Evolutionary conservation across 257 asterid genomes (phyloP), one percentile per base, ranked within the genome.

Genomic region (Nicotiana noctiflora): DNA sequence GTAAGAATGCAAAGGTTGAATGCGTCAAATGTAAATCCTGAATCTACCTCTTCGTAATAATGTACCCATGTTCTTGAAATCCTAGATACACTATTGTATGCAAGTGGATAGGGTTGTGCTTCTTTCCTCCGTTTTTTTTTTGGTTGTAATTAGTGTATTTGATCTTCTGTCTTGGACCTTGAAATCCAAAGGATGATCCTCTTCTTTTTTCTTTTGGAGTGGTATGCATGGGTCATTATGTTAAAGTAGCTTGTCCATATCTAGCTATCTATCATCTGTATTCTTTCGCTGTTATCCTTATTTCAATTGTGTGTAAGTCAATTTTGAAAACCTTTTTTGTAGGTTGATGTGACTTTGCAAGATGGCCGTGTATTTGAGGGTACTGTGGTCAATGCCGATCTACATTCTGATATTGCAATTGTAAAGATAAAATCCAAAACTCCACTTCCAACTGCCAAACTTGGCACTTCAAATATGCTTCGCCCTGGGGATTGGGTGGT

Each of bases 401-500:
- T 76, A 34, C 80, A 76, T 76, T 76, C 67, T 76, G 80, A 76
- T 76, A 76, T 76, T 90, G 82, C 98, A 95, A 55, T 76, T 76
- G 67, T 76, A 29, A 76, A 76, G 80, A 76, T 76, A 76, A 76
- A 76, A 76, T 76, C 80, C 25, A 31, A 19, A 53, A 76, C 80
- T 55, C 80, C 80, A 76, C 80, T 76, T 55, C 80, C 80, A 76
- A 18, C 66, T 76, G 80, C 80, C 32, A 76, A 76, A 31, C 66
- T 76, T 53, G 80, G 80, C 27, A 76, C 66, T 52, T 76, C 80
- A 76, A 76, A 60, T 15, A 76, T 31, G 44, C 80, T 87, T 87
- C 97, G 98, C 59, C 98, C 98, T 60, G 98, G 98, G 81, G 98
- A 93, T 82, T 93, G 97, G 98, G 98, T 90, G 87, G 85, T 92